Evolutionary conservation across 1,284 basidiomycete genomes (phyloP), one percentile per base, ranked within the genome.

Genomic region (Rhodotorula sp.): DNA sequence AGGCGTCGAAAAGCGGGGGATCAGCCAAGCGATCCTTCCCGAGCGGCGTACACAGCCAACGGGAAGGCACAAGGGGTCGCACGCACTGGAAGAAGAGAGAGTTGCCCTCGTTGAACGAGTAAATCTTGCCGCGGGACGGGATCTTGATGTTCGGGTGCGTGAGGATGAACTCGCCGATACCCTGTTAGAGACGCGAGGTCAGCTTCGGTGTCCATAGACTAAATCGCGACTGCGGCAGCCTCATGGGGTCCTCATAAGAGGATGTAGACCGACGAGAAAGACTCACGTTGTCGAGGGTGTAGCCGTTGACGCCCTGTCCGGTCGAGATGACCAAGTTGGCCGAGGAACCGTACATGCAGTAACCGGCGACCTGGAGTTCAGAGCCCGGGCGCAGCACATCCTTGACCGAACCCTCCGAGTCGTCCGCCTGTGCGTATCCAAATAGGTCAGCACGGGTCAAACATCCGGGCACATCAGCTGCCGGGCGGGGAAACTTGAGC

Each of bases 101-200:
- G 56, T 67, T 67, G 26, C 66, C 66, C 49, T 67, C 61, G 38
- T 62, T 62, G 26, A 58, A 62, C 26, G 95, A 98, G 85, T 99
- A 99, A 80, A 99, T 99, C 85, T 99, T 99, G 77, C 97, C 97
- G 68, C 97, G 89, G 34, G 87, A 78, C 10, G 97, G 97, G 77
- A 99, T 91, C 81, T 88, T 87, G 83, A 99, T 99, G 80, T 98
- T 89, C 34, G 95, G 95, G 84, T 99, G 97, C 50, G 97, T 99
- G 72, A 99, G 88, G 81, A 99, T 97, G 83, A 99, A 99, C 84
- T 99, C 97, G 78, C 97, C 97, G 57, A 97, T 87, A 7, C 93
- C 80, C 82, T 83, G 66, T 31, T 10, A 23, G 16, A 28, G n/a
- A 5, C 14, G 4, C n/a, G 15, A 10, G 38, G 34, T 62, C 50